Base-by-base conservation (phyloP, 2,329 filamentous ascomycete species). In the Colletotrichum somersetense region DNA sequence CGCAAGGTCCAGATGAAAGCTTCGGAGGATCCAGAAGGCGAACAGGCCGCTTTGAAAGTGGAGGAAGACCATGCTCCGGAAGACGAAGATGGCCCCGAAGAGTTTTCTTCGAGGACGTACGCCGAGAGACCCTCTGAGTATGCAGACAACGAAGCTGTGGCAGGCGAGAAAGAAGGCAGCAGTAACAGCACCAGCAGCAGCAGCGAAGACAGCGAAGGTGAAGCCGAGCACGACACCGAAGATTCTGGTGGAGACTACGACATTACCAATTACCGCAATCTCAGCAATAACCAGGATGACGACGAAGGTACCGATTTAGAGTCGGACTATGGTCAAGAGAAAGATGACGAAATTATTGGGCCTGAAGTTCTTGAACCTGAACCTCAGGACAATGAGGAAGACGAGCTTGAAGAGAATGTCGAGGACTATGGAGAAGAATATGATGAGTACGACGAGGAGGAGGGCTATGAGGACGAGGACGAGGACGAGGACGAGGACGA, bases 201-300 rank as follows among this genome's bases (percentile, higher is more conserved):
- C 44, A 68, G 67, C 16, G 56, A 62, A 18, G 50, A 67, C 23
- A 66, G 66, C 48, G 73, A 74, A 2, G 71, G 52, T 18, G 73
- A 74, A 53, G 62, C 62, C 20, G 73, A 69, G 20, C 58, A 73
- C 26, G 73, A 67, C 30, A 66, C 59, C 16, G 71, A 71, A 4
- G 71, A 74, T 42, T 59, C 62, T 3, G 73, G 73, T 12, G 73
- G 73, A n/a, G 73, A 75, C 30, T 75, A 75, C 30, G 73, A 74
- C 6, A 75, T 75, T 18, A 63, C 68, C 33, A 71, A 72, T 18
- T 75, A 74, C 62, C 67, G 67, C 40, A 75, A 75, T 59, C 73
- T 74, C 18, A 75, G 73, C 55, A 74, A 75, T 1, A 67, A 66
- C 11, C 73, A 75, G 26, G 73, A 75, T n/a, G 73, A 75, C 33